Conservation (phyloP, 2,329 filamentous ascomycete genomes). For the Pseudogymnoascus sp. region DNA sequence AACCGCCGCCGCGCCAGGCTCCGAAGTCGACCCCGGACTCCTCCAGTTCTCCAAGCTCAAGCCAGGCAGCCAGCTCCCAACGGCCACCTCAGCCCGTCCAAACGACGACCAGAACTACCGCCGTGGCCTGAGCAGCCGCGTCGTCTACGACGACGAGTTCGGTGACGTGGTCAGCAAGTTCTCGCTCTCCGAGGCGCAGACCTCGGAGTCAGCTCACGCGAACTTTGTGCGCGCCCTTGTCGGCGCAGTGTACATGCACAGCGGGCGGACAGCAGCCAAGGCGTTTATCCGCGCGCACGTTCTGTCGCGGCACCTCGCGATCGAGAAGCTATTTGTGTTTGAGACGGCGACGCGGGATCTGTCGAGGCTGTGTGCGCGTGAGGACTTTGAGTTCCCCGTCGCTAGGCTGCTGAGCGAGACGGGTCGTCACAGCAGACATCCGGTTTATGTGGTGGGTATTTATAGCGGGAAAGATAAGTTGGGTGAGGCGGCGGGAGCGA, state of each 20-base stretch:
- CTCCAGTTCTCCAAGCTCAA: slow-evolving; percentile 62
- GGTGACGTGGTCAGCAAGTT: slow-evolving; percentile 49
- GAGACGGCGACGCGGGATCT: slow-evolving; percentile 76
- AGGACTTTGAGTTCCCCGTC: slow-evolving; percentile 80
- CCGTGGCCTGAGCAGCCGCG: slow-evolving; percentile 64
- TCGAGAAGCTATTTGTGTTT: slow-evolving; percentile 76
- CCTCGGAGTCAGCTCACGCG: slow-evolving; percentile 48
- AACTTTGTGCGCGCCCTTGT: slow-evolving; percentile 77
- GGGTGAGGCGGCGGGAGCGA: slow-evolving; percentile 78
- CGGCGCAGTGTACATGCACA: slow-evolving; percentile 79
- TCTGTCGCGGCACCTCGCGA: slow-evolving; percentile 67
- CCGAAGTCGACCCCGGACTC: slow-evolving; percentile 84
- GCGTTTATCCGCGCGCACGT: slow-evolving; percentile 79
- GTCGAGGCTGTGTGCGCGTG: slow-evolving; percentile 71
- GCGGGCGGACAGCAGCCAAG: slow-evolving; percentile 69
- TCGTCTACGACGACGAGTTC: slow-evolving; percentile 78
- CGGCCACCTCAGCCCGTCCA: slow-evolving; percentile 42
- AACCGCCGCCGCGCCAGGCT: slow-evolving; percentile 72
- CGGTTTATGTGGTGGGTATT: slow-evolving; percentile 90
- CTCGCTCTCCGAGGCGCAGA: slow-evolving; percentile 19
- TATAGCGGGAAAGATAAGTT: slow-evolving; percentile 87
- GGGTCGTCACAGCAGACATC: slow-evolving; percentile 72
- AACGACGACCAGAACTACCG: slow-evolving; percentile 48
- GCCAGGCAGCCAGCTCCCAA: slow-evolving; percentile 34
- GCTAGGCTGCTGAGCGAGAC: slow-evolving; percentile 87